phyloP scores from a whole-genome alignment of 345 rosid species.

The Citrus maxima region DNA sequence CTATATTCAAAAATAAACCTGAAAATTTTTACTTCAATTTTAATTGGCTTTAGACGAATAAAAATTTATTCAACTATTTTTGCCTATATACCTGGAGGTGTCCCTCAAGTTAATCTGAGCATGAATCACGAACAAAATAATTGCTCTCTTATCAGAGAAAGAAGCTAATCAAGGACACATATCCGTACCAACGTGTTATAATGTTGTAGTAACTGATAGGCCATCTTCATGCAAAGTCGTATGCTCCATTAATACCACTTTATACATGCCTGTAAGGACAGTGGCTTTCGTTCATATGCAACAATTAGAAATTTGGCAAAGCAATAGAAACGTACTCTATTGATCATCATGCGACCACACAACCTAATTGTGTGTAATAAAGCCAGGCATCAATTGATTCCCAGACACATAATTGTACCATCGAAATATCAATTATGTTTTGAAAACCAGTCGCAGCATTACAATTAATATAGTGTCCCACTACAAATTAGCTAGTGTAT shows the following conservation, averaged over 20 bases:
- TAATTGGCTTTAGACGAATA: background rate
- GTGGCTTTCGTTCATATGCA: background rate
- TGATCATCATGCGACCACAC: background rate
- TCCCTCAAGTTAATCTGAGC: background rate
- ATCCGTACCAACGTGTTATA: background rate
- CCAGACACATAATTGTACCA: background rate
- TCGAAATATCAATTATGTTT: background rate
- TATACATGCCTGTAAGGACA: background rate
- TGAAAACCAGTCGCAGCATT: background rate
- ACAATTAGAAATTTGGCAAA: background rate
- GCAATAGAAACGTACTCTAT: background rate
- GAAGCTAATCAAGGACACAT: background rate
- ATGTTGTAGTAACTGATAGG: background rate
- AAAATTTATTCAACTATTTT: background rate
- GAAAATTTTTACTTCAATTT: background rate
- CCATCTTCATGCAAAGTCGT: background rate
- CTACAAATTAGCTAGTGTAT: constrained; percentile 3
- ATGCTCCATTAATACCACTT: background rate
- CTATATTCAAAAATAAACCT: background rate
- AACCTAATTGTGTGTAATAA: background rate
- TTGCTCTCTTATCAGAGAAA: background rate
- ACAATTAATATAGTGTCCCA: constrained; percentile 15
- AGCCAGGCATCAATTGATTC: background rate
- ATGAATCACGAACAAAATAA: background rate
- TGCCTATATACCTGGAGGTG: background rate